phyloP scores from a whole-genome alignment of 2,329 filamentous ascomycete genomes.

The Fusarium haematococcum region DNA sequence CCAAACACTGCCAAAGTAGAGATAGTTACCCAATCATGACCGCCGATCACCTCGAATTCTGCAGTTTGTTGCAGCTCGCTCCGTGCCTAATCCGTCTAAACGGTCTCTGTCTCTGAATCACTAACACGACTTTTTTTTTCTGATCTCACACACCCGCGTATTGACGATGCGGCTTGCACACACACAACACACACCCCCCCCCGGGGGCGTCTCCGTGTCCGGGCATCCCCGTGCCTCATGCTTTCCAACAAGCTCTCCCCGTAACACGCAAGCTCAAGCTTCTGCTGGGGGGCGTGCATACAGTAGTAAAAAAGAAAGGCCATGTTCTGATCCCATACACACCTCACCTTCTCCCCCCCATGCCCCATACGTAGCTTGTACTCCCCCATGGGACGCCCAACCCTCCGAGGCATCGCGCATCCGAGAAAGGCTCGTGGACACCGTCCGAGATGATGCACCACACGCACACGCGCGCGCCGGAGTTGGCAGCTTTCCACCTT shows the following conservation, averaged over 20 bases:
- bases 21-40: neutral
- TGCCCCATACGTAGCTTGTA: conserved; percentile 29
- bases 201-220: neutral
- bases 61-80: neutral
- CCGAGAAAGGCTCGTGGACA: conserved; percentile 32
- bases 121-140: neutral
- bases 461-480: neutral
- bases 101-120: neutral
- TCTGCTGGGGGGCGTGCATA: neutral
- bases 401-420: conserved; percentile 18
- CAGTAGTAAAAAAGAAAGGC: neutral
- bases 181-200: neutral
- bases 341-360: neutral
- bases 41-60: neutral
- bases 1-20: neutral
- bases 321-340: neutral
- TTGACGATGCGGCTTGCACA: neutral
- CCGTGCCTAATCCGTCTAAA: neutral
- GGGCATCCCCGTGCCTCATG: conserved; percentile 1
- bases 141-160: neutral
- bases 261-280: conserved; percentile 2
- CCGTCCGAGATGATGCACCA: conserved; percentile 19
- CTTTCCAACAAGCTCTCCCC: conserved; percentile 2
- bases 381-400: conserved; percentile 34
- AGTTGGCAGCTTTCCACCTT: conserved; percentile 6